Evolutionary conservation across 495 filamentous ascomycete genomes (phyloP).

Genomic region (Podospora pseudoanserina): DNA sequence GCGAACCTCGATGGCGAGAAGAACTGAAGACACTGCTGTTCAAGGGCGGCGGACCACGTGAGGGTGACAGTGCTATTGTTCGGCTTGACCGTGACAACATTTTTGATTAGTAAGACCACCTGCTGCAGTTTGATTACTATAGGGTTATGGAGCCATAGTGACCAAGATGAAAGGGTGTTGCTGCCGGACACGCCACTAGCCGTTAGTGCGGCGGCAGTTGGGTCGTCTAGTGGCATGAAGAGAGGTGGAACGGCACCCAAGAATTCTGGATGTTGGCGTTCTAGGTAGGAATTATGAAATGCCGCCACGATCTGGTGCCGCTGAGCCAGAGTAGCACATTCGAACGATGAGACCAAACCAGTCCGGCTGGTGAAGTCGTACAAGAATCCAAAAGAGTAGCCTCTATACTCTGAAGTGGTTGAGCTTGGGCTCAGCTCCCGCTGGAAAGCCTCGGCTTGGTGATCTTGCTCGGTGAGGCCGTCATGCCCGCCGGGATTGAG

Average conservation of each 20-base stretch:
- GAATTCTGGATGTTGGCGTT: slow-evolving; percentile 14
- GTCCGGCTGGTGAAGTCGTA: slow-evolving; percentile 33
- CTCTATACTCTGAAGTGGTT: slow-evolving; percentile 14
- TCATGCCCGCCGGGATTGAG: background rate
- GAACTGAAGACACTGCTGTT: slow-evolving; percentile 29
- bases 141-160: slow-evolving; percentile 26
- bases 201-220: background rate
- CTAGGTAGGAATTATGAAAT: slow-evolving; percentile 22
- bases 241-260: slow-evolving; percentile 4
- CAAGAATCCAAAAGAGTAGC: slow-evolving; percentile 28
- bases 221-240: background rate
- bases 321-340: slow-evolving; percentile 29
- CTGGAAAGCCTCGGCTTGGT: slow-evolving; percentile 1
- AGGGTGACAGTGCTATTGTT: slow-evolving; percentile 28
- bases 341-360: slow-evolving; percentile 31
- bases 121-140: slow-evolving; percentile 27
- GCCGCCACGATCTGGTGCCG: slow-evolving; percentile 25
- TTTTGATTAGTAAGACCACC: slow-evolving; percentile 28
- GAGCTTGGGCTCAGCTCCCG: slow-evolving; percentile 4
- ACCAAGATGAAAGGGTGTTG: slow-evolving; percentile 13
- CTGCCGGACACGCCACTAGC: background rate
- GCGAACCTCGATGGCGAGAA: slow-evolving; percentile 28
- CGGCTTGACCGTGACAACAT: slow-evolving; percentile 23
- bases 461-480: background rate
- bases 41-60: slow-evolving; percentile 27